Evolutionary conservation across 2,329 filamentous ascomycete species (phyloP).

Genomic region (Diaporthe vexans): DNA sequence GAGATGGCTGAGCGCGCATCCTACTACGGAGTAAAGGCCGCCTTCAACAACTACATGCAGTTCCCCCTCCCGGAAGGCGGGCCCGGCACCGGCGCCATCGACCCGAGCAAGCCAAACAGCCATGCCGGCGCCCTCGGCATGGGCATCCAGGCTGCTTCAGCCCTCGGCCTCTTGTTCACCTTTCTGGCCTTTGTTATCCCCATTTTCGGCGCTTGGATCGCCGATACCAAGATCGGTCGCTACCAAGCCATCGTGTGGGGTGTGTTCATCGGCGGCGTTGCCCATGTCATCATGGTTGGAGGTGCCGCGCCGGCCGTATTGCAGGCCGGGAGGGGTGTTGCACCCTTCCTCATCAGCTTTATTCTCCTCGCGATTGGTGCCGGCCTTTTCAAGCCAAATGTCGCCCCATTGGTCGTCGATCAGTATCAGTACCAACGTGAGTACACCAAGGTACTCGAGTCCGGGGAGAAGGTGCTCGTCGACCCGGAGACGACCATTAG

Average conservation of each 20-base stretch:
- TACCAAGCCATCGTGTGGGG: constrained; percentile 74
- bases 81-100: constrained; percentile 52
- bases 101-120: constrained; percentile 50
- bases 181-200: constrained; percentile 66
- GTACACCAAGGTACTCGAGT: constrained; percentile 57
- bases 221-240: constrained; percentile 76
- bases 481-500: constrained; percentile 60
- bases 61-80: constrained; percentile 63
- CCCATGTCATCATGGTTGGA: constrained; percentile 74
- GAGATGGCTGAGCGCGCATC: constrained; percentile 67
- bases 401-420: constrained; percentile 59
- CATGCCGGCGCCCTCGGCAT: constrained; percentile 65
- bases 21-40: constrained; percentile 64
- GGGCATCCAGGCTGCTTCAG: constrained; percentile 62
- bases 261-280: constrained; percentile 70
- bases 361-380: constrained; percentile 77
- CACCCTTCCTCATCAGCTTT: constrained; percentile 72
- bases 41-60: constrained; percentile 70
- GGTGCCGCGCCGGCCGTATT: constrained; percentile 74
- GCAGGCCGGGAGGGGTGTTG: constrained; percentile 63
- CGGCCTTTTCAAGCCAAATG: constrained; percentile 78
- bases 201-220: constrained; percentile 67
- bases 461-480: constrained; percentile 60
- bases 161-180: constrained; percentile 59
- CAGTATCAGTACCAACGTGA: constrained; percentile 58